These are phyloP conservation scores for Diversispora eburnea DNA, from an alignment of 192 early-diverging fungal genomes.

Conservation along the genomic window DNA sequence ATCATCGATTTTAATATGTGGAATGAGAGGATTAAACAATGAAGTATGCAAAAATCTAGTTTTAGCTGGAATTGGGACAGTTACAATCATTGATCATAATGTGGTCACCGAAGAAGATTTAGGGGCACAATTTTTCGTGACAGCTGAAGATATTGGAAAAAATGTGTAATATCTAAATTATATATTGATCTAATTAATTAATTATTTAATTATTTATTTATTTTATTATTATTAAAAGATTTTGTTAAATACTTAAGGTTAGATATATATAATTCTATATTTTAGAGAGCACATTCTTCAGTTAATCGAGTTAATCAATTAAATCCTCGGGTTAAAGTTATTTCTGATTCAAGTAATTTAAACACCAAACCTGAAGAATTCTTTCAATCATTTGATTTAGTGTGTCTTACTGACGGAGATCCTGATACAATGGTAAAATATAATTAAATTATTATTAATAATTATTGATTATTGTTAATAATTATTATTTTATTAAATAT, in stretches of 20 bases:
- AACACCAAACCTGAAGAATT: slow-evolving; percentile 44
- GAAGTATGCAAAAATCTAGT: slow-evolving; percentile 94
- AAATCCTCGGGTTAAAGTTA: slow-evolving; percentile 79
- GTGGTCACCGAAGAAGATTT: slow-evolving; percentile 60
- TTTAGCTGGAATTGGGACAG: slow-evolving; percentile 75
- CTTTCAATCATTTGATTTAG: slow-evolving; percentile 65
- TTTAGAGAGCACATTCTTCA: slow-evolving; percentile 62
- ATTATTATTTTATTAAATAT: too few species aligned
- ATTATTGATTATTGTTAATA: neutral
- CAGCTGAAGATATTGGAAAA: slow-evolving; percentile 60
- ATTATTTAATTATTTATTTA: neutral
- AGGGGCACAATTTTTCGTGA: slow-evolving; percentile 72
- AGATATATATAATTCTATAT: slow-evolving; percentile 18
- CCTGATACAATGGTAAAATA: slow-evolving; percentile 42
- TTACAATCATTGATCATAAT: slow-evolving; percentile 67
- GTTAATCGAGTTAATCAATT: slow-evolving; percentile 61
- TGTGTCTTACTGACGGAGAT: slow-evolving; percentile 54
- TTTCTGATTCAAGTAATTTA: slow-evolving; percentile 47
- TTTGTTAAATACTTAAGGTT: slow-evolving; percentile 27
- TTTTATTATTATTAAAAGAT: slow-evolving; percentile 26
- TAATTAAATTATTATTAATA: neutral
- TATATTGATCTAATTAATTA: too few species aligned
- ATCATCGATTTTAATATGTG: slow-evolving; percentile 69
- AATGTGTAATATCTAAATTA: slow-evolving; percentile 53
- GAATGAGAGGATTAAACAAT: slow-evolving; percentile 69